Evolutionary conservation across 176 grass and related monocot genomes (phyloP), one percentile per base, ranked within the genome.

Genomic region (Oryza meyeriana): DNA sequence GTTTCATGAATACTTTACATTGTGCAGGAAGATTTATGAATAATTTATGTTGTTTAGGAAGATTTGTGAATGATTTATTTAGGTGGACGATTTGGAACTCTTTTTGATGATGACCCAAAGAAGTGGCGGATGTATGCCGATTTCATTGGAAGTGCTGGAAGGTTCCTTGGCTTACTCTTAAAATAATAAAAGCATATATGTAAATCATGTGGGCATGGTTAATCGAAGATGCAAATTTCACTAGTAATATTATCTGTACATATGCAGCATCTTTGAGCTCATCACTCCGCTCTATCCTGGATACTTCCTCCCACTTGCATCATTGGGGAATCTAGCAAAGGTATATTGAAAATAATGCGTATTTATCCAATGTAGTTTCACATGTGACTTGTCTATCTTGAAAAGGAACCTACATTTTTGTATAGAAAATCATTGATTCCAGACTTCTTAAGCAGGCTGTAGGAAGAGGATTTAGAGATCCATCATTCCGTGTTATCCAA

Each of bases 41-140:
- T n/a, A 58, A 58, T 24, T 1, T 73, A 35, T 16, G 20, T 38
- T 52, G 5, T 67, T 38, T 29, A 59, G 29, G 12, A 74, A 61
- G 59, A 71, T 71, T 85, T 69, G 86, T 32, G 6, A 38, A 86
- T 85, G 66, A 38, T 14, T 73, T 76, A 8, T 61, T 81, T 92
- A 94, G 92, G 95, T 85, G 95, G 92, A 29, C 88, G 90, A 20
- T 98, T 98, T 22, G 95, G 92, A 66, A 89, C 76, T 47, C 82
- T 98, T 89, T 97, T 98, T 78, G 95, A 98, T 59, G 90, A 98
- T 79, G 95, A 98, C 75, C 95, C 95, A 80, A 98, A 94, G 80
- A 86, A 88, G 42, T 98, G 95, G 95, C 88, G 95, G 74, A 98
- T 98, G 95, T 98, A 98, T 91, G 95, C 95, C 32, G 95, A 98